Conservation (phyloP, 2,329 filamentous ascomycete genomes). For the Cladosporium sp. region DNA sequence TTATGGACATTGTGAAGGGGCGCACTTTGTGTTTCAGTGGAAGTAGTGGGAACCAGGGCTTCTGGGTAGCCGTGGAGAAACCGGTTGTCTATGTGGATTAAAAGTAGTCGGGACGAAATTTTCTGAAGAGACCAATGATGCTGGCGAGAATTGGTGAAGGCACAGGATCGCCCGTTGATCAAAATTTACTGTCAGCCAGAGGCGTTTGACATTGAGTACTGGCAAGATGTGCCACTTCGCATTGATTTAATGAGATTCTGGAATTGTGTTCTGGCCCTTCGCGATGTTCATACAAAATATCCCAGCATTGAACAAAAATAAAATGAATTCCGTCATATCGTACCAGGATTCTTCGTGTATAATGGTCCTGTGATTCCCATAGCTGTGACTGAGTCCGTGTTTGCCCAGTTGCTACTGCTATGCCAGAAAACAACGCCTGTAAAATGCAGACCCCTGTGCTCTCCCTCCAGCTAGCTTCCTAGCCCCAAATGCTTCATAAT, state of each 20-base stretch:
- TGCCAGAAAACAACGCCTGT: not conserved
- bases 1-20: not conserved
- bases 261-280: not conserved
- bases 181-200: not conserved
- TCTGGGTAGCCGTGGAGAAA: not conserved
- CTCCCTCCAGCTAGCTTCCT: too few relatives aligned
- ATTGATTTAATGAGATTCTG: not conserved
- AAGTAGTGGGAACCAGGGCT: not conserved
- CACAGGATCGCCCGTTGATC: not conserved
- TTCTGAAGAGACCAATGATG: not conserved
- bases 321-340: not conserved
- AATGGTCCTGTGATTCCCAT: conserved; percentile 13
- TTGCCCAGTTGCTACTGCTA: not conserved
- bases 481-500: not conserved
- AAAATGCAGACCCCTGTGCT: not conserved
- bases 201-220: not conserved
- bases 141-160: not conserved
- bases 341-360: conserved; percentile 1
- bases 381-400: conserved; percentile 2
- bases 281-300: not conserved
- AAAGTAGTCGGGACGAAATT: not conserved
- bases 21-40: not conserved
- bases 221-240: not conserved
- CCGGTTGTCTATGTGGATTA: not conserved
- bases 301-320: not conserved